Conservation (phyloP, 1,284 basidiomycete genomes). For the Fistulinella staudtii region DNA sequence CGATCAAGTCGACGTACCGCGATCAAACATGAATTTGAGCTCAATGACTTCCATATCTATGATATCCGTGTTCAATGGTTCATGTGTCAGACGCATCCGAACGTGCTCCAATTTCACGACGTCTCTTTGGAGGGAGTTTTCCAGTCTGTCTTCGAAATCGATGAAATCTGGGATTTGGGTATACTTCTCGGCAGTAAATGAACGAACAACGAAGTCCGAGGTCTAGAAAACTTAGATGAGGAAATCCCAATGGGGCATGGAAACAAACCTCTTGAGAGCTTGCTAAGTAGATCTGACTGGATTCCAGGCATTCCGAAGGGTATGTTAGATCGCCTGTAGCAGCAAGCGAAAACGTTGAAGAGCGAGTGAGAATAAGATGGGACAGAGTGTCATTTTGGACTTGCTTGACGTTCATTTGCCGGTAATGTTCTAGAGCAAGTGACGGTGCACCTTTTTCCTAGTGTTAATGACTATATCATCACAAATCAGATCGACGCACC, state of each 20-base stretch:
- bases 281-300: constrained; percentile 72
- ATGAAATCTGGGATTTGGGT: constrained; percentile 84
- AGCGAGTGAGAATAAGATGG: constrained; percentile 71
- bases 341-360: constrained; percentile 75
- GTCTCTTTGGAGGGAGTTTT: constrained; percentile 77
- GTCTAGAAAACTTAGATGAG: constrained; percentile 45
- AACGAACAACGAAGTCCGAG: constrained; percentile 71
- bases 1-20: constrained; percentile 45
- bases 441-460: constrained; percentile 56
- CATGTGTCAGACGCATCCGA: constrained; percentile 76
- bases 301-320: constrained; percentile 68
- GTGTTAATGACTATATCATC: constrained; percentile 2
- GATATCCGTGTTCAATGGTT: constrained; percentile 60
- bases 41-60: constrained; percentile 79
- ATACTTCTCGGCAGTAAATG: constrained; percentile 74
- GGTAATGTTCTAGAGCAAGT: constrained; percentile 72
- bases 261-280: constrained; percentile 67
- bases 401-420: constrained; percentile 70
- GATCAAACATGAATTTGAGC: constrained; percentile 77
- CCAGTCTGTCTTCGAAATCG: constrained; percentile 68
- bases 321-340: constrained; percentile 67
- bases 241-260: constrained; percentile 1
- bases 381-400: constrained; percentile 84
- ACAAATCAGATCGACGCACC: constrained; percentile 39
- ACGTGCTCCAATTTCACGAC: constrained; percentile 76